Percentiles rank a stretch among this genome's conserved stretches.
These are phyloP conservation scores for Simmondsia chinensis DNA, from an alignment of 148 eudicot species.

Conservation along the genomic window DNA sequence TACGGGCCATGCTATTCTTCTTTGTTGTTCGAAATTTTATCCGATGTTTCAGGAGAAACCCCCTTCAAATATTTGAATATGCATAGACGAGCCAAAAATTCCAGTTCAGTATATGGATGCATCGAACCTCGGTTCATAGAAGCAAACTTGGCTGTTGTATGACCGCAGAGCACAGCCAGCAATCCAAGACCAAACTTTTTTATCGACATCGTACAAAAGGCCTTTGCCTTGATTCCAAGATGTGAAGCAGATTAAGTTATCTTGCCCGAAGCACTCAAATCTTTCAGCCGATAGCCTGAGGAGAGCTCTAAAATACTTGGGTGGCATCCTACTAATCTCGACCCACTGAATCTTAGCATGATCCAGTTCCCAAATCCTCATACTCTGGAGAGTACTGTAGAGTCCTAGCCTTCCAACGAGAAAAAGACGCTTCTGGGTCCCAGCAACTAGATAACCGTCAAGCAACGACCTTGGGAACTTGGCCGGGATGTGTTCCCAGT, in stretches of 20 bases:
- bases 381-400: conserved; percentile 83
- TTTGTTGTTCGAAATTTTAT: too few species aligned
- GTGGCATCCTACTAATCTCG: conserved; percentile 92
- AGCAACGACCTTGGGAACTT: conserved; percentile 83
- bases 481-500: conserved; percentile 97
- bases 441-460: conserved; percentile 94
- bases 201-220: conserved; percentile 89
- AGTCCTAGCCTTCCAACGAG: conserved; percentile 93
- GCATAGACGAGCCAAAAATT: too few species aligned
- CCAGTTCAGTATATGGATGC: conserved; percentile 48
- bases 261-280: conserved; percentile 96
- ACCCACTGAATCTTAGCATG: conserved; percentile 68
- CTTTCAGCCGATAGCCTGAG: conserved; percentile 90
- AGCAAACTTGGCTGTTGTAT: conserved; percentile 90
- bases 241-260: conserved; percentile 86
- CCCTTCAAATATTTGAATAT: too few species aligned
- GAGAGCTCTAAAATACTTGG: conserved; percentile 70
- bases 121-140: conserved; percentile 98
- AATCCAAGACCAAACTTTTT: conserved; percentile 96
- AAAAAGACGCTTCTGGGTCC: conserved; percentile 70
- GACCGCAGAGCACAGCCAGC: conserved; percentile 92
- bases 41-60: too few species aligned
- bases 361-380: conserved; percentile 98
- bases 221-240: conserved; percentile 99
- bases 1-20: too few species aligned